These are phyloP conservation scores for Castanospermum australe DNA, from an alignment of 306 rosid genomes.

Conservation along the genomic window DNA sequence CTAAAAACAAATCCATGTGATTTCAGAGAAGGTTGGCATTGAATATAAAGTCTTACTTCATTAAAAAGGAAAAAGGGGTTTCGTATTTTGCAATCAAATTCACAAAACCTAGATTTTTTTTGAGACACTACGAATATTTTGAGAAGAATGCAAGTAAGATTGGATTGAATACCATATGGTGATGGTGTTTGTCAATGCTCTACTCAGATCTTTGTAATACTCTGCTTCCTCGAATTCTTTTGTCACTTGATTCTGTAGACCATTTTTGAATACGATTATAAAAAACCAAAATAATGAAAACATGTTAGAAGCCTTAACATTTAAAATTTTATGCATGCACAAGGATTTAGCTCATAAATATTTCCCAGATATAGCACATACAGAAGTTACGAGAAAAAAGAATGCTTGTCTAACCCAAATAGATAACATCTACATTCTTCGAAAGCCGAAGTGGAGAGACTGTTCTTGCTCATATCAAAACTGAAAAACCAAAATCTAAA, in stretches of 20 bases:
- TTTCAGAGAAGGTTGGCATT: neutral
- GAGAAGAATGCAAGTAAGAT: neutral
- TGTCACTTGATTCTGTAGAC: conserved; percentile 5
- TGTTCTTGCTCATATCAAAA: too few relatives aligned
- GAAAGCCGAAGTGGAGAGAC: too few relatives aligned
- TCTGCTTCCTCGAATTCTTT: conserved; percentile 72
- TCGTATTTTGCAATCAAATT: neutral
- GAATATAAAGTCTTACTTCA: neutral
- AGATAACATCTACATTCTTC: too few relatives aligned
- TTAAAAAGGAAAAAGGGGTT: neutral
- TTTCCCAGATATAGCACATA: too few relatives aligned
- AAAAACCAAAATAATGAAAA: neutral
- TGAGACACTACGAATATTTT: neutral
- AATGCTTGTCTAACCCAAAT: too few relatives aligned
- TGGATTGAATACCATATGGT: conserved; percentile 44
- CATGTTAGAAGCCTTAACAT: neutral
- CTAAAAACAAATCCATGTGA: neutral
- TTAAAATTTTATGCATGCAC: too few relatives aligned
- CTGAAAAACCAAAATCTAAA: too few relatives aligned
- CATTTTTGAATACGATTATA: conserved; percentile 22
- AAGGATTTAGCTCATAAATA: too few relatives aligned
- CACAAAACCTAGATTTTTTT: neutral
- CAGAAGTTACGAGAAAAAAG: too few relatives aligned
- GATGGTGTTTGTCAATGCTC: conserved; percentile 57
- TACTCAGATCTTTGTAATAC: conserved; percentile 56